phyloP scores from a whole-genome alignment of 2,329 filamentous ascomycete species.

The Knoxdaviesia capensis region DNA sequence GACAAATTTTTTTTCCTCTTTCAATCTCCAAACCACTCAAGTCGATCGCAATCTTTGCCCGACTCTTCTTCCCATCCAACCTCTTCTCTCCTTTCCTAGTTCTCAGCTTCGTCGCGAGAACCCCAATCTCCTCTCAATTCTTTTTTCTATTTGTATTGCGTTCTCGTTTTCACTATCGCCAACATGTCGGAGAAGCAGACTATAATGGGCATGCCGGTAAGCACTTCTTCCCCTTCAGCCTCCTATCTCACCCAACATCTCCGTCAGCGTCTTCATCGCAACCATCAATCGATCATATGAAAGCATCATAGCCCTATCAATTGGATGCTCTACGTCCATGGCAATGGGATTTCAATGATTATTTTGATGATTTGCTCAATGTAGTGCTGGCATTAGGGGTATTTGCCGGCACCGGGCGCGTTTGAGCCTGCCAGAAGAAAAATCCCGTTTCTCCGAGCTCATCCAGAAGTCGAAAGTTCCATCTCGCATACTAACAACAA shows the following conservation, averaged over 20 bases:
- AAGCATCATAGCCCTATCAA: conserved; percentile 7
- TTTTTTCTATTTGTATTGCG: conserved; percentile 2
- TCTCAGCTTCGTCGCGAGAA: too few relatives aligned
- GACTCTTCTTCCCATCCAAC: too few relatives aligned
- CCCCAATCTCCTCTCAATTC: conserved; percentile 4
- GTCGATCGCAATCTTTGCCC: too few relatives aligned
- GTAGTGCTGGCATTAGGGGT: too few relatives aligned
- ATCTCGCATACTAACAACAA: neutral
- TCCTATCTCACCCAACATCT: neutral
- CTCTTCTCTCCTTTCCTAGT: too few relatives aligned
- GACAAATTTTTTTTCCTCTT: too few relatives aligned
- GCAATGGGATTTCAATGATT: too few relatives aligned
- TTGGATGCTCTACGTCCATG: conserved; percentile 3
- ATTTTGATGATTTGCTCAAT: too few relatives aligned
- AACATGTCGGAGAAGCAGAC: conserved; percentile 5
- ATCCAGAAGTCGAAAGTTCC: conserved; percentile 5
- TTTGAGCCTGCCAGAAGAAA: too few relatives aligned
- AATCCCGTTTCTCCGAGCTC: conserved; percentile 3
- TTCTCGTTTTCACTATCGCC: conserved; percentile 1
- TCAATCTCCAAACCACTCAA: too few relatives aligned
- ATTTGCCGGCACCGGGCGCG: too few relatives aligned
- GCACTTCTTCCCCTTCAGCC: neutral
- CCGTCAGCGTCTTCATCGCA: conserved; percentile 1
- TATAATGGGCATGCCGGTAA: conserved; percentile 6
- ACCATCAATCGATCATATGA: conserved; percentile 6